Conservation (phyloP, 192 early-diverging fungal genomes). For the Entomortierella beljakovae region DNA sequence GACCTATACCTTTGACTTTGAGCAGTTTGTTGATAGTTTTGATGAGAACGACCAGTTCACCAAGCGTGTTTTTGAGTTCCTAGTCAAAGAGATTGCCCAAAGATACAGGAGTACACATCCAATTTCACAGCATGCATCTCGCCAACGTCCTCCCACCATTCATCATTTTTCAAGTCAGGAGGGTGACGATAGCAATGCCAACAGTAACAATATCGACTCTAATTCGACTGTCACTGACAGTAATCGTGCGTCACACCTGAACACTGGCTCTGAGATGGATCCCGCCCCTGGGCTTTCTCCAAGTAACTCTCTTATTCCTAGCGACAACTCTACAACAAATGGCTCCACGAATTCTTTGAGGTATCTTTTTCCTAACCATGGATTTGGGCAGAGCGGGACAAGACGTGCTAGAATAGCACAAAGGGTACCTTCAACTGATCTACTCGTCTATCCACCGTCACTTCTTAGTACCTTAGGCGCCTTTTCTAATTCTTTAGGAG, state of each 20-base stretch:
- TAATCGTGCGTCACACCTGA: neutral
- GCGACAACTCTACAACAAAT: neutral
- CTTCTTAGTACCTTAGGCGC: conserved; percentile 17
- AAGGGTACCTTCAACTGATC: conserved; percentile 14
- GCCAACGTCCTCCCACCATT: conserved; percentile 22
- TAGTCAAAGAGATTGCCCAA: conserved; percentile 44
- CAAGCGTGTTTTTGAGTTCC: conserved; percentile 41
- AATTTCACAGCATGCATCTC: neutral
- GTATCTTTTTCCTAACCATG: conserved; percentile 23
- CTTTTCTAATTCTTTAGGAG: neutral
- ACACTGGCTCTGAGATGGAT: conserved; percentile 10
- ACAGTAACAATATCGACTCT: neutral
- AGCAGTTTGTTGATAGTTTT: conserved; percentile 49
- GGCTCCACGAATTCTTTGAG: conserved; percentile 29
- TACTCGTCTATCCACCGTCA: conserved; percentile 13
- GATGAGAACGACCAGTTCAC: conserved; percentile 46
- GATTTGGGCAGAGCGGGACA: neutral
- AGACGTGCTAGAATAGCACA: conserved; percentile 39
- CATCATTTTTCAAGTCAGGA: conserved; percentile 20
- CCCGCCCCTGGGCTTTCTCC: conserved; percentile 5
- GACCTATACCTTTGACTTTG: conserved; percentile 38
- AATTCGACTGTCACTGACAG: neutral
- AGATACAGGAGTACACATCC: conserved; percentile 31
- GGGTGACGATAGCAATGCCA: neutral
- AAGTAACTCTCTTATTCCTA: conserved; percentile 1